Conservation (phyloP, 768 basidiomycete species). For the Rossbeevera mucosa region DNA sequence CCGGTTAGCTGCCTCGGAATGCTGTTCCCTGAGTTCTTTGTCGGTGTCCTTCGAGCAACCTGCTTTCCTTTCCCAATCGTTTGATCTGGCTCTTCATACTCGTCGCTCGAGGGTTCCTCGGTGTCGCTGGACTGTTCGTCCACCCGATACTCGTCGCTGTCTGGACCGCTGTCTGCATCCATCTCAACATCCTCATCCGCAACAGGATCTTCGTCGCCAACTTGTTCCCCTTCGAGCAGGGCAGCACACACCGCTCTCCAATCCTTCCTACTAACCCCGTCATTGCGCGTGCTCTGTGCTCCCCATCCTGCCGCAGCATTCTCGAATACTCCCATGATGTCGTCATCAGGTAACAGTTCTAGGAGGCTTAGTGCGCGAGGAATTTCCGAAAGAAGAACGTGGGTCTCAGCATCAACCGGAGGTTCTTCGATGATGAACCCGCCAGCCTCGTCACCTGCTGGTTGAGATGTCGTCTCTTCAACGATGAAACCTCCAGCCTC, state of each 20-base stretch:
- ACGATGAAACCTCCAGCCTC: constrained; percentile 34
- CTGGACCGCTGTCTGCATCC: constrained; percentile 25
- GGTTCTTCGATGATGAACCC: constrained; percentile 30
- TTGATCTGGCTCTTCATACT: constrained; percentile 22
- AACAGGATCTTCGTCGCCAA: constrained; percentile 9
- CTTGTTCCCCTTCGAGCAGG: constrained; percentile 47
- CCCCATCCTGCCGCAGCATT: constrained; percentile 76
- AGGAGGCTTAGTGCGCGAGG: constrained; percentile 60
- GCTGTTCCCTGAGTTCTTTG: neutral
- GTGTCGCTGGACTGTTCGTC: constrained; percentile 23
- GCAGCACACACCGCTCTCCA: constrained; percentile 81
- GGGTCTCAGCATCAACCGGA: constrained; percentile 4
- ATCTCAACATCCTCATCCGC: constrained; percentile 19
- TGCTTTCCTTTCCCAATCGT: constrained; percentile 8
- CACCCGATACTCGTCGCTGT: constrained; percentile 26
- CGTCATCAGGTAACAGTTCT: constrained; percentile 67
- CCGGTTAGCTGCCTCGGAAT: constrained; percentile 36
- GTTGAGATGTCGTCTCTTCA: constrained; percentile 19
- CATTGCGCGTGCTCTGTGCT: constrained; percentile 28
- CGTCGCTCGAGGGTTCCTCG: constrained; percentile 29
- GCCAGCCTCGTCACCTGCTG: constrained; percentile 21
- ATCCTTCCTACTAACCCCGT: constrained; percentile 56
- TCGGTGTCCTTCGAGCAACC: neutral
- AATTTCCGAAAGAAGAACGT: constrained; percentile 53
- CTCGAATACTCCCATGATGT: constrained; percentile 65